Conservation (phyloP, 371 early-diverging fungal species). For the Mortierella polycephala region DNA sequence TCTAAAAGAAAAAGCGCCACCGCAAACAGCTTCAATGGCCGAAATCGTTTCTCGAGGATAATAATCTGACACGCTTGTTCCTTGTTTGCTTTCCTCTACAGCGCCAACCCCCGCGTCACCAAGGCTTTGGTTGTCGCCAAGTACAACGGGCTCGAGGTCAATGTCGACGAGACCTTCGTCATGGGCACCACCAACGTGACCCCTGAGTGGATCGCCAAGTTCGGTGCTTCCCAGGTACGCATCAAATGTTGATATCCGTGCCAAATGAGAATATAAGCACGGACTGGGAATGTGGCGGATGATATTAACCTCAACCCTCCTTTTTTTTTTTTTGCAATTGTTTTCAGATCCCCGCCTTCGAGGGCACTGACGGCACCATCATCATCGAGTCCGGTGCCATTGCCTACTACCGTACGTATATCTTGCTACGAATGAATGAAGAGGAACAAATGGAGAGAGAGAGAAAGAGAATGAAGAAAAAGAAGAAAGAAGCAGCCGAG, state of each 20-base stretch:
- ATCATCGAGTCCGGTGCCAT: conserved; percentile 87
- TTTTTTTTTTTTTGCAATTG: conserved; percentile 10
- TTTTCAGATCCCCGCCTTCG: conserved; percentile 88
- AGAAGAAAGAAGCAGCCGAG: neutral
- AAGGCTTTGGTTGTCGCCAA: conserved; percentile 83
- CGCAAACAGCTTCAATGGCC: too few species aligned
- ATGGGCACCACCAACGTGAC: conserved; percentile 79
- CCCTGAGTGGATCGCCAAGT: conserved; percentile 84
- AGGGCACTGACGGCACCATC: conserved; percentile 75
- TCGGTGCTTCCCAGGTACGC: conserved; percentile 65
- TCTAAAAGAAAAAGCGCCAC: too few species aligned
- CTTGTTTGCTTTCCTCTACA: too few species aligned
- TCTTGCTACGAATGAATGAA: neutral
- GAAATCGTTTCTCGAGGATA: too few species aligned
- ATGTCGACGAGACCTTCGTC: conserved; percentile 70
- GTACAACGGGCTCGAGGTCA: conserved; percentile 80
- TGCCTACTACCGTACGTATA: conserved; percentile 81
- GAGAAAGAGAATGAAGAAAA: neutral
- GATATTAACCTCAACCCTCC: neutral
- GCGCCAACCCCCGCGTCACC: conserved; percentile 61
- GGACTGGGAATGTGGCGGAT: neutral
- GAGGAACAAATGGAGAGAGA: neutral
- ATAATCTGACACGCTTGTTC: too few species aligned
- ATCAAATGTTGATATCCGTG: neutral
- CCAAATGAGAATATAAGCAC: too few species aligned